These are phyloP conservation scores for Sporothrix inflata DNA, from an alignment of 2,329 filamentous ascomycete species.

Conservation along the genomic window DNA sequence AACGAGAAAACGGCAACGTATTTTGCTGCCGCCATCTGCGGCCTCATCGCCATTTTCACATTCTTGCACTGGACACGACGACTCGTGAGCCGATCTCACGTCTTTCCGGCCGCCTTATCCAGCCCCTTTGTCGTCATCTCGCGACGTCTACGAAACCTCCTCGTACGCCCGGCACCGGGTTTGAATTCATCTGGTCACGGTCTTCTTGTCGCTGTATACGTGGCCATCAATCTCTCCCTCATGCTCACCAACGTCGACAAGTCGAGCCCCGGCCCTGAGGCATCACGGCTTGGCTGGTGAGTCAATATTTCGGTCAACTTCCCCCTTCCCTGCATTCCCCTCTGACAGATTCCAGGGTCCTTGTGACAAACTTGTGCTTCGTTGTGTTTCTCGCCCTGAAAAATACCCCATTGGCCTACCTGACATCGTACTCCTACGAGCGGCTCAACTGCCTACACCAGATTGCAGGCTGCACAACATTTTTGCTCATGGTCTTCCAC, in stretches of 20 bases:
- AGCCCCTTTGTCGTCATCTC: constrained; percentile 37
- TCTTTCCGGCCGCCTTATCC: constrained; percentile 31
- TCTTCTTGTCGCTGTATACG: constrained; percentile 40
- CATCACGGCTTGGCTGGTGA: constrained; percentile 42
- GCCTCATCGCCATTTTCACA: constrained; percentile 40
- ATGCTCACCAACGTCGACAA: constrained; percentile 40
- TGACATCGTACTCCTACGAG: constrained; percentile 61
- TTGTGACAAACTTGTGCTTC: constrained; percentile 51
- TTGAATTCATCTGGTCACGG: constrained; percentile 43
- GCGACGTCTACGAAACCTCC: constrained; percentile 37
- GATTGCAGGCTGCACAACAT: constrained; percentile 54
- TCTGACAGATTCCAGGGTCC: constrained; percentile 36
- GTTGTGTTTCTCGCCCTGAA: constrained; percentile 60
- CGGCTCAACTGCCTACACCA: constrained; percentile 62
- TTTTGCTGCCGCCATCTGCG: constrained; percentile 35
- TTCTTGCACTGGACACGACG: constrained; percentile 40
- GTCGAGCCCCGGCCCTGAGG: constrained; percentile 34
- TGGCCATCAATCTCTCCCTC: constrained; percentile 39
- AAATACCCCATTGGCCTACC: constrained; percentile 59
- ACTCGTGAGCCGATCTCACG: constrained; percentile 34
- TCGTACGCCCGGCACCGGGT: constrained; percentile 40
- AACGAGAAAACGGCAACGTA: constrained; percentile 30
- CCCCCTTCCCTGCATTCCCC: background rate
- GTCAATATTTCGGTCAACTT: constrained; percentile 22
- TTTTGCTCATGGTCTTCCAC: constrained; percentile 53